Evolutionary conservation across 176 grass and related monocot species (phyloP).

Genomic region (Neostapfia colusana): DNA sequence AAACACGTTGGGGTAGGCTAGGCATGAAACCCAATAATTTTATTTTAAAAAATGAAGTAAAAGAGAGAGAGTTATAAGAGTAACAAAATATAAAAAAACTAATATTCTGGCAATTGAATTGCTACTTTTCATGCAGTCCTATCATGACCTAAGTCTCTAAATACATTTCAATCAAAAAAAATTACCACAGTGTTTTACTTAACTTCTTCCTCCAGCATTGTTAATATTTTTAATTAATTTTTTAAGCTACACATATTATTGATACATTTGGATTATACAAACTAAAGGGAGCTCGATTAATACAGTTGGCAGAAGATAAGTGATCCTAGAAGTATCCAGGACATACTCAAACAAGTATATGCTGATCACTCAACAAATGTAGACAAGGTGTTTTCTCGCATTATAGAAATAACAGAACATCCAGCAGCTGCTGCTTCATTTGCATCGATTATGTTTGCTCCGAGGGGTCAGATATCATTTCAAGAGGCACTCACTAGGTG

Average conservation of each 20-base stretch:
- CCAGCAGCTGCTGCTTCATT: slow-evolving; percentile 93
- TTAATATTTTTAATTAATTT: slow-evolving; percentile 7
- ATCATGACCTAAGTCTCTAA: too few species aligned
- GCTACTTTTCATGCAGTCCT: too few species aligned
- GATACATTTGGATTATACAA: slow-evolving; percentile 6
- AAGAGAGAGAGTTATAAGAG: too few species aligned
- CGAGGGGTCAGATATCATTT: slow-evolving; percentile 72
- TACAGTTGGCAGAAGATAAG: slow-evolving; percentile 95
- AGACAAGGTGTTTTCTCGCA: slow-evolving; percentile 80
- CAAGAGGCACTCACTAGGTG: slow-evolving; percentile 71
- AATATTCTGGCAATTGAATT: too few species aligned
- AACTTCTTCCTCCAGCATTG: background rate
- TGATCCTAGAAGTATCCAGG: slow-evolving; percentile 75
- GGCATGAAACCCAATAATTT: too few species aligned
- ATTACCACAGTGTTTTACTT: background rate
- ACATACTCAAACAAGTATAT: slow-evolving; percentile 95
- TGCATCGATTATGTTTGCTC: slow-evolving; percentile 98
- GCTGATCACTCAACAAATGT: slow-evolving; percentile 87
- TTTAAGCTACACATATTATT: too few species aligned
- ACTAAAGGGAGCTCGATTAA: slow-evolving; percentile 9
- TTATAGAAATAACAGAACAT: slow-evolving; percentile 84
- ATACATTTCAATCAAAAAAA: too few species aligned
- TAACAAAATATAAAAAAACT: too few species aligned
- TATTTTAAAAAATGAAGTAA: too few species aligned
- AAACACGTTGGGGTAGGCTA: too few species aligned